Base-by-base conservation (phyloP, 192 early-diverging fungal genomes). In the Podochytrium sp. region DNA sequence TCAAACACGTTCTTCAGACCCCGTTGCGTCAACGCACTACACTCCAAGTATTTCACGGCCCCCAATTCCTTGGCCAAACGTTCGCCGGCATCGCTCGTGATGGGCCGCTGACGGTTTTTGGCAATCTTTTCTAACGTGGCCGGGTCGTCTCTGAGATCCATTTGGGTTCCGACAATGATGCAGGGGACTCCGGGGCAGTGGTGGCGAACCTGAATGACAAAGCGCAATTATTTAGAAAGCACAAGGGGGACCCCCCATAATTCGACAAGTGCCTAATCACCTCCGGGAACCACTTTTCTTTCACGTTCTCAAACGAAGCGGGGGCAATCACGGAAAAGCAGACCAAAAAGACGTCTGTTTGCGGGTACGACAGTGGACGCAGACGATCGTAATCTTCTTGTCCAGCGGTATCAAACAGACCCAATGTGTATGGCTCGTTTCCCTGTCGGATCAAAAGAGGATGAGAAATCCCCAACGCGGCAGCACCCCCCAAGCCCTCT, bases 1-100 rank as follows among this genome's bases (percentile, higher is more conserved):
- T 99, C 92, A 84, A 92, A 99, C 47, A 95, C 95, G 76, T 96
- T 96, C 84, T 98, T 98, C 64, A 98, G 81, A 4, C 96, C 95
- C 77, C 89, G 91, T 76, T 96, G 95, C 65, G 94, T 96, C 76
- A 95, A 80, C 37, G 95, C 95, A 42, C 91, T 92, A 77, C 95
- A 97, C 79, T 97, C 94, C 37, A 97, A 88, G 80, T 95, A 97
- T 79, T 96, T 95, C 65, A 95, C 92, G 27, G 95, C 95, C 27
- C 87, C 88, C 60, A 96, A 84, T 65, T 95, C 93, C 62, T 79
- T 81, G 58, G 94, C 91, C 38, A 97, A 86, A 60, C 90, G 86
- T 77, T 95, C 92, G 34, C 96, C 95, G 51, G 88, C 85, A 66
- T 93, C 92, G 64, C 84, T 77, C 30, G 82, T 84, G 70, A 98